These are phyloP conservation scores for Fusarium xylarioides DNA, from an alignment of 2,329 filamentous ascomycete species.

Conservation along the genomic window DNA sequence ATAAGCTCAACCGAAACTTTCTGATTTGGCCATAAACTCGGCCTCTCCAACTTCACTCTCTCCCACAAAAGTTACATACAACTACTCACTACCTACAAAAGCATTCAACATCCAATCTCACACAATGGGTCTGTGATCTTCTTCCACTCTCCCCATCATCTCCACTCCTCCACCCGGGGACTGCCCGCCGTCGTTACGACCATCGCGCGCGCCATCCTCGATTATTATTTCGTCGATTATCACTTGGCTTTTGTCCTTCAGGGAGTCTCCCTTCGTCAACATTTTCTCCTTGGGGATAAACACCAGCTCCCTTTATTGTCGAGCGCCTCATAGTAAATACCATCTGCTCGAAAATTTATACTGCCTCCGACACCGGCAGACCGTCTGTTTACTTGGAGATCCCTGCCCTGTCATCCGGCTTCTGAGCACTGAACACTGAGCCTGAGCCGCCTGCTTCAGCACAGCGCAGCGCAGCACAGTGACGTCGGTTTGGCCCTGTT, in stretches of 20 bases:
- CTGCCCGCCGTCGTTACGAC: not conserved
- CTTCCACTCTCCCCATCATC: conserved; percentile 15
- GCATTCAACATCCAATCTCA: not conserved
- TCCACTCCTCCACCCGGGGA: conserved; percentile 36
- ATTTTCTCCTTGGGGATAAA: not conserved
- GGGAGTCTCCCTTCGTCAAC: not conserved
- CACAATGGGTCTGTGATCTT: not conserved
- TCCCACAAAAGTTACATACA: not conserved
- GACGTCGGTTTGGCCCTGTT: conserved; percentile 27
- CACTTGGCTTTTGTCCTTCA: not conserved
- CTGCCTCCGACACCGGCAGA: conserved; percentile 22
- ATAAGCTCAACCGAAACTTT: not conserved
- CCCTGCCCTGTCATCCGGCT: conserved; percentile 27
- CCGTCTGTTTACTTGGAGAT: conserved; percentile 17
- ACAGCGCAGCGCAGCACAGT: conserved; percentile 9
- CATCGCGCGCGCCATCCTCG: conserved; percentile 16
- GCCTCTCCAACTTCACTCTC: not conserved
- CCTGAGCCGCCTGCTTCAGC: conserved; percentile 11
- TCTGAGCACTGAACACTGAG: conserved; percentile 12
- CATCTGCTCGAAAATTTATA: not conserved
- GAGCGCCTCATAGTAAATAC: not conserved
- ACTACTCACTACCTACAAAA: not conserved
- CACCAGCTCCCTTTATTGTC: not conserved
- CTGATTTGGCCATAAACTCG: not conserved
- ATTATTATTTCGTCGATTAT: conserved; percentile 13